A percentile compares a stretch with the other conserved stretches of the same genome.
phyloP scores from a whole-genome alignment of 345 rosid species.

The Gossypium arboreum region DNA sequence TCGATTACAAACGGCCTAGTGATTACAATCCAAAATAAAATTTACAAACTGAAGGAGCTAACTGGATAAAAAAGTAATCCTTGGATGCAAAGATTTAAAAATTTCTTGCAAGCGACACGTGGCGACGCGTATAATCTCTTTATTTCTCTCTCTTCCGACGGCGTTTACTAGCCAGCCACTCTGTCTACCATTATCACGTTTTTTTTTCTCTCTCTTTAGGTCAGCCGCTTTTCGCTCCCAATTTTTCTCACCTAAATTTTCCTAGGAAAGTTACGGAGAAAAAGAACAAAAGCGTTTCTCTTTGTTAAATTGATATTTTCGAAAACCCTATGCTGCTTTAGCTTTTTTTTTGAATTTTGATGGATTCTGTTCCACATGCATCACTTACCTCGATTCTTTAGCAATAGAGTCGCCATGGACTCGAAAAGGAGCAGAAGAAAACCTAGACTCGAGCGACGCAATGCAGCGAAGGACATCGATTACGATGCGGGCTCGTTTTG shows the following conservation, averaged over 20 bases:
- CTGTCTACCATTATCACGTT: constrained; percentile 6
- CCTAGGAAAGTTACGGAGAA: constrained; percentile 1
- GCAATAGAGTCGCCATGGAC: constrained; percentile 36
- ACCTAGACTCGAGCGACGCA: constrained; percentile 56
- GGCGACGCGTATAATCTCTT: constrained; percentile 49
- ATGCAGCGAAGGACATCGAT: constrained; percentile 56
- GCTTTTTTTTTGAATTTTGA: constrained; percentile 23
- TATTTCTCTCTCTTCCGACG: constrained; percentile 31
- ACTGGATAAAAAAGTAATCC: too few relatives aligned
- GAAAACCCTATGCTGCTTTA: neutral
- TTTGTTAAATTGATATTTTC: neutral
- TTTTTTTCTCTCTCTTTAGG: neutral
- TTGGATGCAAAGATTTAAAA: too few relatives aligned
- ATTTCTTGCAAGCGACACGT: constrained; percentile 21
- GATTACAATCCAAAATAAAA: too few relatives aligned
- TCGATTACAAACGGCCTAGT: too few relatives aligned
- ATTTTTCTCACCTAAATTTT: constrained; percentile 17
- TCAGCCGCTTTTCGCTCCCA: constrained; percentile 1
- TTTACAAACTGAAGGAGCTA: too few relatives aligned
- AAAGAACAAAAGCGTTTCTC: too few relatives aligned
- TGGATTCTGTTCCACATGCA: constrained; percentile 54
- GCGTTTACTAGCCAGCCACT: constrained; percentile 43
- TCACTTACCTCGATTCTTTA: constrained; percentile 51
- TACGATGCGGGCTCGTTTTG: constrained; percentile 49
- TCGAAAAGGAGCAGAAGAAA: constrained; percentile 25